phyloP scores from a whole-genome alignment of 805 yeast genomes.

The Peterozyma xylosa region DNA sequence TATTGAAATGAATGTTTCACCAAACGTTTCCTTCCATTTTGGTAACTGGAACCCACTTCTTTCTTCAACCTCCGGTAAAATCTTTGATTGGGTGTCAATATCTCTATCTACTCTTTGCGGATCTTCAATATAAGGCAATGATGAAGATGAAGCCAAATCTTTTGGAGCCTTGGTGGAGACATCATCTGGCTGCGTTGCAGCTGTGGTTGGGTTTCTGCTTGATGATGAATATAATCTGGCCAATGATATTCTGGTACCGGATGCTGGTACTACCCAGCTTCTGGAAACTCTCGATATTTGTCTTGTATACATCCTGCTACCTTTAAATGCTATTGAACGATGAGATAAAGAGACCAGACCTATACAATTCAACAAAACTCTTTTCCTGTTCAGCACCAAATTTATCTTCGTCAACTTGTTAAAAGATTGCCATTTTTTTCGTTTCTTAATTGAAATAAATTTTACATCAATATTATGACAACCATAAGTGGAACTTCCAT shows the following conservation, averaged over 20 bases:
- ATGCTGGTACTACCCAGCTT: neutral
- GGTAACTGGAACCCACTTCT: conserved; percentile 26
- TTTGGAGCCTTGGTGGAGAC: conserved; percentile 13
- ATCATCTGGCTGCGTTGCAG: conserved; percentile 3
- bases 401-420: neutral
- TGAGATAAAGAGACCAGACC: too few species aligned
- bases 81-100: conserved; percentile 22
- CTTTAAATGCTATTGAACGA: too few species aligned
- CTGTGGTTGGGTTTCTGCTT: conserved; percentile 4
- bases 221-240: neutral
- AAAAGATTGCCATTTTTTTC: conserved; percentile 4
- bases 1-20: conserved; percentile 52
- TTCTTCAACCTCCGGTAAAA: conserved; percentile 20
- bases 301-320: neutral
- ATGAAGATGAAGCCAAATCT: conserved; percentile 22
- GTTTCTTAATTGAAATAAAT: conserved; percentile 3
- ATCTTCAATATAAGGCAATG: conserved; percentile 25
- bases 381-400: neutral
- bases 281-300: neutral
- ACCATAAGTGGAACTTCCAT: conserved; percentile 2
- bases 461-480: neutral
- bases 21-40: conserved; percentile 46
- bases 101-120: conserved; percentile 26
- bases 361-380: too few species aligned
- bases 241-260: neutral